Percentiles rank a stretch among this genome's conserved stretches.
phyloP scores from a whole-genome alignment of 1,284 basidiomycete genomes.

The Cutaneotrichosporon curvatum region DNA sequence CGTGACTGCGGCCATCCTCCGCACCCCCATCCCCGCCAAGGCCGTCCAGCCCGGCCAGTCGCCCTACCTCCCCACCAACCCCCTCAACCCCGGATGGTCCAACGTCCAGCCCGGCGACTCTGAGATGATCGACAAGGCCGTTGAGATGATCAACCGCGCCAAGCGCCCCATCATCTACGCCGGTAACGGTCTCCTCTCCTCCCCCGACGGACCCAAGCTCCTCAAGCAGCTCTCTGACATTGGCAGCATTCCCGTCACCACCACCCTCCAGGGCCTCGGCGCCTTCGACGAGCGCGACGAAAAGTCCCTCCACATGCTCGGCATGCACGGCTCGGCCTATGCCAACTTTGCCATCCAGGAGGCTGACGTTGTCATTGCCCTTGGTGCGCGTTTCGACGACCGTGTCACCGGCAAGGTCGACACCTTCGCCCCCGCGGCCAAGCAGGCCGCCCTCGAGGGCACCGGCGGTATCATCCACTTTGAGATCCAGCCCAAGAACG shows the following conservation, averaged over 20 bases:
- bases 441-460: constrained; percentile 75
- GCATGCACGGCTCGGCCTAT: constrained; percentile 97
- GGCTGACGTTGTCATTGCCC: constrained; percentile 94
- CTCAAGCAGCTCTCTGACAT: constrained; percentile 72
- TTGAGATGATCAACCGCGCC: constrained; percentile 82
- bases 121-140: constrained; percentile 69
- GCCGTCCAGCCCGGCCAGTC: constrained; percentile 77
- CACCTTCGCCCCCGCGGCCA: constrained; percentile 83
- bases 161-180: constrained; percentile 90
- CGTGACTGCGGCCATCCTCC: constrained; percentile 85
- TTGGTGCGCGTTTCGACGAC: constrained; percentile 94
- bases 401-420: constrained; percentile 91
- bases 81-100: constrained; percentile 51
- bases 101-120: constrained; percentile 59
- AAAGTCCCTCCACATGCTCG: constrained; percentile 90
- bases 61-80: constrained; percentile 67
- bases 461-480: constrained; percentile 97
- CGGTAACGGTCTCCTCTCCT: constrained; percentile 82
- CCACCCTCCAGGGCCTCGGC: constrained; percentile 91
- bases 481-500: constrained; percentile 96
- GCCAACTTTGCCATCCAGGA: constrained; percentile 97
- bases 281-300: constrained; percentile 87
- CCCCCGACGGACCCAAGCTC: constrained; percentile 72
- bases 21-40: constrained; percentile 77
- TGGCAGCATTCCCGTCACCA: constrained; percentile 94